phyloP scores from a whole-genome alignment of 768 basidiomycete genomes.

The Lentinus tigrinus region DNA sequence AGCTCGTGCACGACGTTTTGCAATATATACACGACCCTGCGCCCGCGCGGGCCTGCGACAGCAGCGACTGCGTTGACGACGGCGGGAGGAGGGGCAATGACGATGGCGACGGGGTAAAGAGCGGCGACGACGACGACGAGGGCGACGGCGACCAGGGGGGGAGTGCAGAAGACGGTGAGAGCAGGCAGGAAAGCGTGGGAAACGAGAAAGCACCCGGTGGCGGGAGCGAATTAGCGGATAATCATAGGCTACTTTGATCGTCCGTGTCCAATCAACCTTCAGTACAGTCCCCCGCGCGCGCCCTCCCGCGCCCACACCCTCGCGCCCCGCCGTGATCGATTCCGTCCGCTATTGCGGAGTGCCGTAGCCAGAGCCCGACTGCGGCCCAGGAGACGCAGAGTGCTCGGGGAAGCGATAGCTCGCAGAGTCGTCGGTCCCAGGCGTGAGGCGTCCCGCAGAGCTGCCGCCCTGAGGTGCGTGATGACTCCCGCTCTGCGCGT shows the following conservation, averaged over 20 bases:
- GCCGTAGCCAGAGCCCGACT: constrained; percentile 33
- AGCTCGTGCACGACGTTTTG: not conserved
- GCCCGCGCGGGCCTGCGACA: constrained; percentile 1
- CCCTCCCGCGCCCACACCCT: not conserved
- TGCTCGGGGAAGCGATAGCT: constrained; percentile 28
- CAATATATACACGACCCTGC: constrained; percentile 8
- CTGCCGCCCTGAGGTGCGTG: constrained; percentile 13
- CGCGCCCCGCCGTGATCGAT: not conserved
- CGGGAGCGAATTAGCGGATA: constrained; percentile 9
- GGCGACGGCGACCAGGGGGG: not conserved
- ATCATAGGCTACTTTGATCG: constrained; percentile 15
- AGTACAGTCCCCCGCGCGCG: not conserved
- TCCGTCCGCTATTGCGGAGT: constrained; percentile 30
- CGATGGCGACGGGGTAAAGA: not conserved
- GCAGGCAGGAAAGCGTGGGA: not conserved
- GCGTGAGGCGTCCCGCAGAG: constrained; percentile 16
- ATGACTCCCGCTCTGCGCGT: constrained; percentile 19
- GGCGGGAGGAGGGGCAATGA: not conserved
- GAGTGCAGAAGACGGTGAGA: not conserved
- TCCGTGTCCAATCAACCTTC: constrained; percentile 9
- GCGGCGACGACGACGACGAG: not conserved
- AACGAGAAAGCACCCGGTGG: not conserved
- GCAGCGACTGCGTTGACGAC: not conserved
- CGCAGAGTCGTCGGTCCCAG: constrained; percentile 11
- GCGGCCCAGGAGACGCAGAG: constrained; percentile 29